Evolutionary conservation across 805 yeast species (phyloP), one percentile per base, ranked within the genome.

Genomic region (Kregervanrija delftensis): DNA sequence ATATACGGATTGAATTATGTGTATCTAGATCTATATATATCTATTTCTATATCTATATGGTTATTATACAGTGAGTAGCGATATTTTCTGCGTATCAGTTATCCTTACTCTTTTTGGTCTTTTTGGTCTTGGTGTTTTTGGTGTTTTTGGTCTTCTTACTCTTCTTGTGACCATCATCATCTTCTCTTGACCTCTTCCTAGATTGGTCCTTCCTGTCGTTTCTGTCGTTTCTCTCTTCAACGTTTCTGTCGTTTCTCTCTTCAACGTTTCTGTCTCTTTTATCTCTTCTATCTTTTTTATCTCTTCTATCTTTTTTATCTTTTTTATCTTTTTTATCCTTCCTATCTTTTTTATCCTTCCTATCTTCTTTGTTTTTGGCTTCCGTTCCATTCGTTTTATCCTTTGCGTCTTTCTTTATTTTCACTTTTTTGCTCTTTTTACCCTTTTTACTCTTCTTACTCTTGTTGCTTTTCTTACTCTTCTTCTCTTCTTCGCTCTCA

Each of bases 401-500:
- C 46, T 52, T 51, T 51, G 51, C 58, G 35, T 52, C 51, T 39
- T 56, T 55, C 50, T 51, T 49, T 11, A 52, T 52, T 34, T 49
- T 47, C 50, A 49, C 54, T 34, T 52, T 53, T 42, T 51, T 50
- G 51, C 51, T 53, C 53, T 58, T 54, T 44, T 53, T 54, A 46
- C 57, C 54, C 43, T 47, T 53, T 40, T 52, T 52, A 46, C 40
- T 40, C 28, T 50, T 50, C 46, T 51, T 54, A 51, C 49, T 60
- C 50, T 35, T 49, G 46, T 41, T 55, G 47, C 37, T 53, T 45
- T 38, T 48, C 48, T 40, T 55, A 48, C 46, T 54, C 52, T 48
- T 54, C 52, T 49, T 53, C 49, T 46, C 55, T 31, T 59, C 56
- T 47, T 62, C 61, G 54, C 56, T 57, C 31, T 63, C 61, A 44